Percentiles rank a stretch among this genome's conserved stretches.
These are phyloP conservation scores for Verticillium alfalfae DNA, from an alignment of 2,329 filamentous ascomycete genomes.

Conservation along the genomic window DNA sequence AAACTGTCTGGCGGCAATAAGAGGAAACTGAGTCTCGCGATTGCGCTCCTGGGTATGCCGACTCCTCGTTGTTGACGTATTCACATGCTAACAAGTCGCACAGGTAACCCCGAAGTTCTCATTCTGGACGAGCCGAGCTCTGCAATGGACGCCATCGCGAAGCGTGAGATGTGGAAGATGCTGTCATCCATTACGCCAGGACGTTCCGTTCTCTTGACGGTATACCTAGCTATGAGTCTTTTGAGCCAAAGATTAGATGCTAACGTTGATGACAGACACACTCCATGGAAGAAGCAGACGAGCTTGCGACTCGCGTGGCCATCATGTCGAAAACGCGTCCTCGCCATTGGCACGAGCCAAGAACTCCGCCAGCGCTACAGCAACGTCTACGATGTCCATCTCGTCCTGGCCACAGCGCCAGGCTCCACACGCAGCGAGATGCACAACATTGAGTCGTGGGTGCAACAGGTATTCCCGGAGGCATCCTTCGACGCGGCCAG, in stretches of 20 bases:
- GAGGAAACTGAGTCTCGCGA: constrained; percentile 66
- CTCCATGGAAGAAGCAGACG: constrained; percentile 72
- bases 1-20: constrained; percentile 70
- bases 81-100: constrained; percentile 17
- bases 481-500: constrained; percentile 49
- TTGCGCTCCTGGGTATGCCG: constrained; percentile 64
- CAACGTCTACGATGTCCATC: constrained; percentile 55
- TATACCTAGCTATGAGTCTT: neutral
- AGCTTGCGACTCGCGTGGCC: constrained; percentile 44
- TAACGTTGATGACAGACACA: constrained; percentile 45
- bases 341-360: constrained; percentile 55
- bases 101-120: constrained; percentile 63
- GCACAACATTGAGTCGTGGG: constrained; percentile 48
- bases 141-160: constrained; percentile 68
- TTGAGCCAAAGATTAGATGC: neutral
- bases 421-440: constrained; percentile 50
- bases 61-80: neutral
- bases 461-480: constrained; percentile 40
- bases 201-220: constrained; percentile 59
- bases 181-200: constrained; percentile 57
- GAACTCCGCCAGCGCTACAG: constrained; percentile 52
- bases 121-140: constrained; percentile 67
- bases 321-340: constrained; percentile 25
- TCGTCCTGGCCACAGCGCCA: constrained; percentile 52
- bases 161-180: constrained; percentile 70